phyloP scores from a whole-genome alignment of 202 grass and related monocot genomes.

The Zoysia matrella region DNA sequence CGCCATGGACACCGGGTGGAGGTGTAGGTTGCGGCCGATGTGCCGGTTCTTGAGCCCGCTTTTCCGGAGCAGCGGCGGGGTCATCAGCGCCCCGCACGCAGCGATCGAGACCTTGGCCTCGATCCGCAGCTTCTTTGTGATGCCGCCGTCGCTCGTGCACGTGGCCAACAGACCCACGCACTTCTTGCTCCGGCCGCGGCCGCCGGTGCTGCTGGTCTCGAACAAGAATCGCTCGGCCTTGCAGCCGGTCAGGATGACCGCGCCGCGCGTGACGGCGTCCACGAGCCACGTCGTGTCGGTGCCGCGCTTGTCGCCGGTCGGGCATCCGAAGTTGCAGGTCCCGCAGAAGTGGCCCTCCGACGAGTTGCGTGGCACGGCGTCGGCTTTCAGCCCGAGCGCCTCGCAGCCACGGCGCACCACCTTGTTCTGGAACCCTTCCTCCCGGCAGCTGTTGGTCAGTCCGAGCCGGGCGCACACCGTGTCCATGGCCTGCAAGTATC shows the following conservation, averaged over 20 bases:
- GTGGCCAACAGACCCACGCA: conserved; percentile 68
- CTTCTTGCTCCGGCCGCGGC: conserved; percentile 45
- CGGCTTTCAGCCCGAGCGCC: conserved; percentile 59
- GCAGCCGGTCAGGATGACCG: conserved; percentile 73
- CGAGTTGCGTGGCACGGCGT: conserved; percentile 75
- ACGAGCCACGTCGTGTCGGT: conserved; percentile 93
- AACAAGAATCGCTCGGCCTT: conserved; percentile 79
- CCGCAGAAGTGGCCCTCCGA: conserved; percentile 77
- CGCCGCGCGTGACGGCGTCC: conserved; percentile 70
- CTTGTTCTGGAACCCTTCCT: conserved; percentile 89
- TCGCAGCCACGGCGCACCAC: conserved; percentile 70
- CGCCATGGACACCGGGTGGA: conserved; percentile 80
- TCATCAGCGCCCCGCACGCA: conserved; percentile 74
- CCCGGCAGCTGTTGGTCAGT: conserved; percentile 52
- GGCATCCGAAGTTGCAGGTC: conserved; percentile 71
- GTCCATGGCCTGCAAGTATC: conserved; percentile 66
- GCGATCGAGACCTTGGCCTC: conserved; percentile 76
- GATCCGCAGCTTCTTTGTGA: conserved; percentile 69
- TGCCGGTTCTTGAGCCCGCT: conserved; percentile 83
- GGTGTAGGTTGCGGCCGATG: conserved; percentile 89
- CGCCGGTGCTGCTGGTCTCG: conserved; percentile 8
- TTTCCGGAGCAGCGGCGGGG: conserved; percentile 62
- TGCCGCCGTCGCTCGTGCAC: conserved; percentile 40
- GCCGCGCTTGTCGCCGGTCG: conserved; percentile 74
- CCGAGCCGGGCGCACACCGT: conserved; percentile 64